Evolutionary conservation across 306 rosid genomes (phyloP).

Genomic region (Cicer pinnatifidum): DNA sequence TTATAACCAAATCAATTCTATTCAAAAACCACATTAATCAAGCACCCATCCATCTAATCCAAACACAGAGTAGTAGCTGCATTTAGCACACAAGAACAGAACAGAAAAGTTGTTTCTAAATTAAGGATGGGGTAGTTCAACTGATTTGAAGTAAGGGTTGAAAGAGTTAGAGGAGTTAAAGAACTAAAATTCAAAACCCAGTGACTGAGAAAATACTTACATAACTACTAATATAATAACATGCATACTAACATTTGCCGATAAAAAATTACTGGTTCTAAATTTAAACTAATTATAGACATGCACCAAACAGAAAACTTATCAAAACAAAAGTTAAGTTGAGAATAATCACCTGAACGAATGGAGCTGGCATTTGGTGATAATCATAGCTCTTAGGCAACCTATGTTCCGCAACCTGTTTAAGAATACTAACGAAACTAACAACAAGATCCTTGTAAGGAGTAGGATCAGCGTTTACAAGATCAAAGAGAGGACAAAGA

Average conservation of each 20-base stretch:
- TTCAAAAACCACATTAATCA: neutral
- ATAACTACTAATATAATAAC: too few relatives aligned
- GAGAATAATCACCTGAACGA: conserved; percentile 60
- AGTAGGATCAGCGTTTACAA: conserved; percentile 57
- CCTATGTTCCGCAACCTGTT: conserved; percentile 84
- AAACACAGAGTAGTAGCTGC: neutral
- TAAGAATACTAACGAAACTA: conserved; percentile 87
- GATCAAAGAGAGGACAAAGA: conserved; percentile 78
- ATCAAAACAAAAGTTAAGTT: neutral
- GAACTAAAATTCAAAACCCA: too few relatives aligned
- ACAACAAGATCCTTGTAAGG: conserved; percentile 81
- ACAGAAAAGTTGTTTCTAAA: too few relatives aligned
- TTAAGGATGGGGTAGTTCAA: too few relatives aligned
- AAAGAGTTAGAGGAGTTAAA: too few relatives aligned
- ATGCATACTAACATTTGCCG: too few relatives aligned
- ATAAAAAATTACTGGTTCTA: neutral
- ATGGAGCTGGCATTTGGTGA: conserved; percentile 92
- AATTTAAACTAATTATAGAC: neutral
- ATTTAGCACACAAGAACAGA: too few relatives aligned
- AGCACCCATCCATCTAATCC: neutral
- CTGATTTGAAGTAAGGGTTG: too few relatives aligned
- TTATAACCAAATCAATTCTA: neutral
- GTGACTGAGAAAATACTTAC: too few relatives aligned
- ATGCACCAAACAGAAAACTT: neutral
- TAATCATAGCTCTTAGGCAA: conserved; percentile 90